Evolutionary conservation across 805 yeast species (phyloP).

Genomic region (Isabelozyma heimii): DNA sequence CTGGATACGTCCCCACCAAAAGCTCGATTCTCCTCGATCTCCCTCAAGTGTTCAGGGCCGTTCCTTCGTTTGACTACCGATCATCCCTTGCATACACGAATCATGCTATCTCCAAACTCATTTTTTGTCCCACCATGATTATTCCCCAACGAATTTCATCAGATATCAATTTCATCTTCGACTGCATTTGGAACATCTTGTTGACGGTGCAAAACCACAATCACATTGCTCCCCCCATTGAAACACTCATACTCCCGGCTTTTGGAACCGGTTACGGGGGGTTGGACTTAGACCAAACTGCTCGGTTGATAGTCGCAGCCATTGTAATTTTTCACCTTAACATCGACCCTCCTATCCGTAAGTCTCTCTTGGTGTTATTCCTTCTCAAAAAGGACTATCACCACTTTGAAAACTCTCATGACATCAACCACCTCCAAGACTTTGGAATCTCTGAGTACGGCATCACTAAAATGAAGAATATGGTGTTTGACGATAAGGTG

Average conservation of each 20-base stretch:
- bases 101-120: constrained; percentile 7
- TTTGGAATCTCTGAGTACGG: neutral
- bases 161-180: constrained; percentile 9
- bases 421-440: neutral
- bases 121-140: constrained; percentile 21
- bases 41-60: neutral
- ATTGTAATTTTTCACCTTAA: constrained; percentile 11
- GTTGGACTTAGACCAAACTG: constrained; percentile 11
- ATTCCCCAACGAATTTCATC: constrained; percentile 15
- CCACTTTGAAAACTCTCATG: neutral
- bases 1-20: constrained; percentile 18
- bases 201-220: neutral
- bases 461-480: neutral
- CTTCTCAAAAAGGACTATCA: neutral
- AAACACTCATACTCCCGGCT: constrained; percentile 20
- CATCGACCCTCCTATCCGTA: constrained; percentile 1
- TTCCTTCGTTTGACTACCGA: constrained; percentile 2
- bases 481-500: constrained; percentile 1
- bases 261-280: constrained; percentile 26
- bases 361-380: constrained; percentile 2
- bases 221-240: neutral
- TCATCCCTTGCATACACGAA: constrained; percentile 5
- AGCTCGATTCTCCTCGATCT: constrained; percentile 11
- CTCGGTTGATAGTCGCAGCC: constrained; percentile 19
- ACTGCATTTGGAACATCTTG: constrained; percentile 20